These are phyloP conservation scores for Dysphania ambrosioides DNA, from an alignment of 148 eudicot species.

Conservation along the genomic window DNA sequence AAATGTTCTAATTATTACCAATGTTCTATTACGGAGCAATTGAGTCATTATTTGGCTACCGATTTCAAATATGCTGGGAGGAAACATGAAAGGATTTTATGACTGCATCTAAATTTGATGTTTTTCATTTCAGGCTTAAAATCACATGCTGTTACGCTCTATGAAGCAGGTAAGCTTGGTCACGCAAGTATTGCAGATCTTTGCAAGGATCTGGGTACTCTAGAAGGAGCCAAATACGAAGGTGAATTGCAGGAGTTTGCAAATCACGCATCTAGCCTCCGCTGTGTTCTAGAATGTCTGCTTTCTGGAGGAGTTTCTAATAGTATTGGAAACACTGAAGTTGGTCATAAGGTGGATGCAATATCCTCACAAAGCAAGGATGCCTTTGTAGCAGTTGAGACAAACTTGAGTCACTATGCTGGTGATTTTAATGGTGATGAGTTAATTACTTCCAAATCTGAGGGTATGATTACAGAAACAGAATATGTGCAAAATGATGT, in stretches of 20 bases:
- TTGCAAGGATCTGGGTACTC: slow-evolving; percentile 84
- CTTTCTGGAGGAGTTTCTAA: slow-evolving; percentile 77
- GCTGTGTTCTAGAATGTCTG: slow-evolving; percentile 84
- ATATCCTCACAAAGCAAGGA: slow-evolving; percentile 37
- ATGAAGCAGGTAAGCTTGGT: slow-evolving; percentile 96
- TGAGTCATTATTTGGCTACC: not conserved
- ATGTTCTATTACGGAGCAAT: not conserved
- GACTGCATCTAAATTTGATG: not conserved
- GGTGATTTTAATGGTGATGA: slow-evolving; percentile 28
- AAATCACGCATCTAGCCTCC: slow-evolving; percentile 97
- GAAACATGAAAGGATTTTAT: not conserved
- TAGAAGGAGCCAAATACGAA: slow-evolving; percentile 92
- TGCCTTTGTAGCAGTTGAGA: slow-evolving; percentile 32
- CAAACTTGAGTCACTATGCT: slow-evolving; percentile 24
- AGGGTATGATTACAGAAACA: slow-evolving; percentile 19
- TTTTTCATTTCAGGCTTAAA: slow-evolving; percentile 66
- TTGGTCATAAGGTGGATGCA: slow-evolving; percentile 28
- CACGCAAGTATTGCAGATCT: slow-evolving; percentile 90
- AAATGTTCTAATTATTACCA: not conserved
- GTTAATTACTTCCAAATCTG: slow-evolving; percentile 18
- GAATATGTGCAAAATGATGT: slow-evolving; percentile 21
- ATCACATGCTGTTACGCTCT: slow-evolving; percentile 93
- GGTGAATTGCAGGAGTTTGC: slow-evolving; percentile 99
- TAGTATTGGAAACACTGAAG: slow-evolving; percentile 31
- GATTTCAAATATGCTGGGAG: not conserved